These are phyloP conservation scores for Canna indica DNA, from an alignment of 176 grass and related monocot species.

Conservation along the genomic window DNA sequence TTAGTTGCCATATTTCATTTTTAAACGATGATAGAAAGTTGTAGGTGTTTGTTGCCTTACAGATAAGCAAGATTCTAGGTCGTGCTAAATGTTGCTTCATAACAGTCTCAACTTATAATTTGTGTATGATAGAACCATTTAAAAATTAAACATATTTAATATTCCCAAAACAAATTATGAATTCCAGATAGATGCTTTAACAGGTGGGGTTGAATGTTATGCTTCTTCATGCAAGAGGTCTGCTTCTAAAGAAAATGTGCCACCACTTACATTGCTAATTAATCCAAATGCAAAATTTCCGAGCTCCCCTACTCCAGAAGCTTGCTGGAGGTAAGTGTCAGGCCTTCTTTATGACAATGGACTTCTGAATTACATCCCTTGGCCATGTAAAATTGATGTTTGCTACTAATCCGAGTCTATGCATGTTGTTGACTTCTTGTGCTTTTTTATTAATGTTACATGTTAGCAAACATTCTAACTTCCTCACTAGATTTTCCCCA, in stretches of 20 bases:
- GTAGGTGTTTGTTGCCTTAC: background rate
- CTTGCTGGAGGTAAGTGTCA: slow-evolving; percentile 58
- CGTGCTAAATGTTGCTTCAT: background rate
- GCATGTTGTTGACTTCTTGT: background rate
- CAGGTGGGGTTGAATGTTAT: slow-evolving; percentile 7
- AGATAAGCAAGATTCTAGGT: background rate
- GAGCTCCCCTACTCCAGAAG: slow-evolving; percentile 14
- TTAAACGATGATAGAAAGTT: background rate
- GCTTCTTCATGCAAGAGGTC: background rate
- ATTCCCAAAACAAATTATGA: background rate
- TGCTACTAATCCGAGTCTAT: background rate
- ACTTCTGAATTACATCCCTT: background rate
- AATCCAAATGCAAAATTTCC: slow-evolving; percentile 23
- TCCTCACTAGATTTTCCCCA: background rate
- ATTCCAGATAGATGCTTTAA: slow-evolving; percentile 5
- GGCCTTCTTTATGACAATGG: background rate
- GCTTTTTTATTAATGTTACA: background rate
- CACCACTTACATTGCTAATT: slow-evolving; percentile 28
- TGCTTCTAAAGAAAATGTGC: slow-evolving; percentile 13
- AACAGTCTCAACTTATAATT: background rate
- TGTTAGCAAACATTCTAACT: background rate
- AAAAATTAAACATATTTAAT: slow-evolving; percentile 8
- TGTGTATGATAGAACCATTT: background rate
- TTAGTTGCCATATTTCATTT: background rate
- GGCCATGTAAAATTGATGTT: background rate